Base-by-base conservation (phyloP, 1,139 yeast genomes). In the Debaryomyces fabryi region DNA sequence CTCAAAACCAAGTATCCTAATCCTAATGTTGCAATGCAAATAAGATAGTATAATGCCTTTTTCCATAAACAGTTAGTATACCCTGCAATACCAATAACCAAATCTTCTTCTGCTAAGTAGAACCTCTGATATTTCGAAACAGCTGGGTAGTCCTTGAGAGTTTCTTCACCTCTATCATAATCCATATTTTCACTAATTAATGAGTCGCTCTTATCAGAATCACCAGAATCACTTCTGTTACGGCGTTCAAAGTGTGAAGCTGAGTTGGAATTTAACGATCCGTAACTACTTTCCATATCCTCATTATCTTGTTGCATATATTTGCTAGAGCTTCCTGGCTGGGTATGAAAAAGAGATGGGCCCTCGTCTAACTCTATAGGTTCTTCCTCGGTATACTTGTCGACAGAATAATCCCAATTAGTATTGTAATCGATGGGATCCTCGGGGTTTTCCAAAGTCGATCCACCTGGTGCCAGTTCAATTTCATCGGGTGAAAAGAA, bases 81-180 rank as follows among this genome's bases (percentile, higher is more conserved):
- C 3, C 98, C 99, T 0, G 97, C 98, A 55, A 93, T 87, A 52
- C 96, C 97, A 51, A 95, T 81, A 16, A 92, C 93, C 61, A 93
- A 72, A 69, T 93, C 99, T 62, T 93, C 99, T 65, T 95, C 98
- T 0, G 97, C 93, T 53, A 95, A 81, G 65, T 93, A 93, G 64
- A 88, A 90, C 47, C 97, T 76, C 67, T 93, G 99, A 57, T 76
- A 77, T 45, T 69, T 74, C 54, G 74, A 69, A 15, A 53, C 71
- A 6, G 82, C 74, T 8, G 78, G 81, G 57, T 64, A 72, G 13
- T 69, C 63, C 10, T 72, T 64, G 52, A 68, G 75, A 55, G 75
- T 74, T 39, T 72, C 72, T 47, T 74, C 81, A 32, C 68, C 53
- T 16, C 49, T 50, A 12, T 44, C 44, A 13, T 52, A 48, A 10